Percentiles rank a stretch among this genome's conserved stretches.
These are phyloP conservation scores for Kingdonia uniflora DNA, from an alignment of 164 flowering plant genomes.

Conservation along the genomic window DNA sequence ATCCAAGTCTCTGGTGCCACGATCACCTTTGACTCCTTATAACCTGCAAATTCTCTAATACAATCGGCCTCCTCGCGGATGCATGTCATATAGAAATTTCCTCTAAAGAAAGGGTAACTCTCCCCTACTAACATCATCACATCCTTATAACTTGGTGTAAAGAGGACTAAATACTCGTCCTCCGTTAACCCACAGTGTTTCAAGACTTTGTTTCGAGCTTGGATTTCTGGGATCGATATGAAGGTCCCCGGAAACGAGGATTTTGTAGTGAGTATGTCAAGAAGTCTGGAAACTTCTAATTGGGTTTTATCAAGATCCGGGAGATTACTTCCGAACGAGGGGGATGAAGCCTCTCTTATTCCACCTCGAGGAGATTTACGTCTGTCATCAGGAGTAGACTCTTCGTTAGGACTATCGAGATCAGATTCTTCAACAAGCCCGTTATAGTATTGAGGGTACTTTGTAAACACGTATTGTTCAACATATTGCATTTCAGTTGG, in stretches of 20 bases:
- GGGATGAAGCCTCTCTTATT: slow-evolving; percentile 26
- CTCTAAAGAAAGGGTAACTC: slow-evolving; percentile 58
- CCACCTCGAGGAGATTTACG: slow-evolving; percentile 43
- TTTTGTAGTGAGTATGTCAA: slow-evolving; percentile 55
- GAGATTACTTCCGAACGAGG: slow-evolving; percentile 30
- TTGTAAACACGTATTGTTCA: slow-evolving; percentile 62
- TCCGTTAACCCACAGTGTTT: slow-evolving; percentile 57
- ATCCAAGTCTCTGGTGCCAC: slow-evolving; percentile 8
- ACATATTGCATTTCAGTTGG: slow-evolving; percentile 69
- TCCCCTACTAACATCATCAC: slow-evolving; percentile 77
- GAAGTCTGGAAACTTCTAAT: slow-evolving; percentile 56
- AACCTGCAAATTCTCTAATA: slow-evolving; percentile 41
- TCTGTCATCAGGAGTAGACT: slow-evolving; percentile 33
- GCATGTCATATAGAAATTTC: slow-evolving; percentile 19
- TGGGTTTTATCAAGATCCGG: slow-evolving; percentile 51
- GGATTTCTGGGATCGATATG: slow-evolving; percentile 67
- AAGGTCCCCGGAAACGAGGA: slow-evolving; percentile 60
- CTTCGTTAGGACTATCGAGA: slow-evolving; percentile 34
- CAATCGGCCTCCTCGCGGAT: slow-evolving; percentile 33
- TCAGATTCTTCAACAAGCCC: slow-evolving; percentile 50
- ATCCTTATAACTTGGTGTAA: slow-evolving; percentile 41
- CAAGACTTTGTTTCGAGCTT: slow-evolving; percentile 50
- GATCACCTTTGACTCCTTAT: slow-evolving; percentile 43
- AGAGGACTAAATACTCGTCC: slow-evolving; percentile 56
- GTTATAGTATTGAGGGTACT: slow-evolving; percentile 62